A percentile compares a stretch with the other conserved stretches of the same genome.
Evolutionary conservation across 2,329 filamentous ascomycete genomes (phyloP).

Genomic region (Pseudocercospora eumusae): DNA sequence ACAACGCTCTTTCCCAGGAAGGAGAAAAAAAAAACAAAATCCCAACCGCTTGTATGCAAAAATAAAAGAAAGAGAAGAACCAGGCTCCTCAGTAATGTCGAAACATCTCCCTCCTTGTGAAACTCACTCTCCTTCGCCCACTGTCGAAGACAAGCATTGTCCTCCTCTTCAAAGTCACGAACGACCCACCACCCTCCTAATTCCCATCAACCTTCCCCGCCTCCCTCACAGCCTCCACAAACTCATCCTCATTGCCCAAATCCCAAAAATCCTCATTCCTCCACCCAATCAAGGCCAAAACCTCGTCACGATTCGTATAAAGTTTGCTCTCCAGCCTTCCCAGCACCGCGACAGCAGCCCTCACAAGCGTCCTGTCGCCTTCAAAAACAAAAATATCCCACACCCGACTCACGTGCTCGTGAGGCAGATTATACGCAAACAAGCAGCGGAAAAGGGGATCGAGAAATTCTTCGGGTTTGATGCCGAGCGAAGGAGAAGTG

Average conservation of each 20-base stretch:
- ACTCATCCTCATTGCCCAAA: slow-evolving; percentile 44
- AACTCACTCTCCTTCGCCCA: not conserved
- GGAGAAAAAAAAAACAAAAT: not conserved
- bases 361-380: slow-evolving; percentile 69
- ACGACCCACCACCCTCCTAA: not conserved
- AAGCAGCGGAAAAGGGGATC: slow-evolving; percentile 39
- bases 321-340: slow-evolving; percentile 53
- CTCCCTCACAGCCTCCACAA: slow-evolving; percentile 42
- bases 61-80: too few relatives aligned
- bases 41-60: slow-evolving; percentile 3
- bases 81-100: not conserved
- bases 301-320: slow-evolving; percentile 48
- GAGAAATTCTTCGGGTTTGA: slow-evolving; percentile 43
- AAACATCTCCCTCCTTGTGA: not conserved
- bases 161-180: not conserved
- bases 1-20: not conserved
- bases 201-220: slow-evolving; percentile 41
- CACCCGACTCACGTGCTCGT: slow-evolving; percentile 61
- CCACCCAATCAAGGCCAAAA: slow-evolving; percentile 50
- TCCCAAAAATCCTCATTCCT: slow-evolving; percentile 37
- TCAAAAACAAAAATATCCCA: slow-evolving; percentile 87
- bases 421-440: slow-evolving; percentile 37
- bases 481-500: slow-evolving; percentile 41
- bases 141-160: not conserved
- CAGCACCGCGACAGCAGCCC: slow-evolving; percentile 70